Conservation (phyloP, 2,329 filamentous ascomycete species). For the Penicillium psychrosexuale region DNA sequence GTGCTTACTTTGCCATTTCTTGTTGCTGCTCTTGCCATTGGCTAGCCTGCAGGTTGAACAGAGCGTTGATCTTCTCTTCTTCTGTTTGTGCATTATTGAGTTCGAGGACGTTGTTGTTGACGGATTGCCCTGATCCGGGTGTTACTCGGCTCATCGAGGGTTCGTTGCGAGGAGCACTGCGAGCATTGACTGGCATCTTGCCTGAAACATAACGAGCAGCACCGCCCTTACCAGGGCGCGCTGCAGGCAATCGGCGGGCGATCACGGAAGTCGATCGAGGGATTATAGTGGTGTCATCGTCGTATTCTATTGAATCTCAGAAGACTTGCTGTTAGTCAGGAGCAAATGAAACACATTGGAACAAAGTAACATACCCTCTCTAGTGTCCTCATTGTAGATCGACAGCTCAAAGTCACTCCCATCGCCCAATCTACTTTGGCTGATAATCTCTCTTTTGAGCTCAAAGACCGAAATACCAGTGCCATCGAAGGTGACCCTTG, state of each 20-base stretch:
- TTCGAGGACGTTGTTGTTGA: slow-evolving; percentile 56
- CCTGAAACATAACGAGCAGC: slow-evolving; percentile 94
- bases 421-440: slow-evolving; percentile 87
- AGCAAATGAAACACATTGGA: slow-evolving; percentile 12
- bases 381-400: slow-evolving; percentile 88
- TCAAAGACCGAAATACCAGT: slow-evolving; percentile 98
- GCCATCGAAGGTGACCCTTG: slow-evolving; percentile 92
- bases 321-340: slow-evolving; percentile 7
- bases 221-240: slow-evolving; percentile 79
- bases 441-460: slow-evolving; percentile 97
- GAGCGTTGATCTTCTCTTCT: slow-evolving; percentile 87
- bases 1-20: slow-evolving; percentile 74
- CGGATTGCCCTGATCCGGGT: slow-evolving; percentile 40
- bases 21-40: slow-evolving; percentile 93
- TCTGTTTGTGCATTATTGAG: slow-evolving; percentile 82
- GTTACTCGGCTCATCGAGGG: slow-evolving; percentile 39
- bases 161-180: slow-evolving; percentile 70
- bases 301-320: slow-evolving; percentile 66
- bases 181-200: slow-evolving; percentile 87
- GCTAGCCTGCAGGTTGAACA: slow-evolving; percentile 84
- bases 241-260: slow-evolving; percentile 78
- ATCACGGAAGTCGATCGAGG: slow-evolving; percentile 92
- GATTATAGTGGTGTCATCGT: slow-evolving; percentile 97
- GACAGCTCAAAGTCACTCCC: slow-evolving; percentile 94
- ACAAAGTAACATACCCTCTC: slow-evolving; percentile 67